Evolutionary conservation across 371 early-diverging fungal species (phyloP).

Genomic region (Rhizomucor pusillus): DNA sequence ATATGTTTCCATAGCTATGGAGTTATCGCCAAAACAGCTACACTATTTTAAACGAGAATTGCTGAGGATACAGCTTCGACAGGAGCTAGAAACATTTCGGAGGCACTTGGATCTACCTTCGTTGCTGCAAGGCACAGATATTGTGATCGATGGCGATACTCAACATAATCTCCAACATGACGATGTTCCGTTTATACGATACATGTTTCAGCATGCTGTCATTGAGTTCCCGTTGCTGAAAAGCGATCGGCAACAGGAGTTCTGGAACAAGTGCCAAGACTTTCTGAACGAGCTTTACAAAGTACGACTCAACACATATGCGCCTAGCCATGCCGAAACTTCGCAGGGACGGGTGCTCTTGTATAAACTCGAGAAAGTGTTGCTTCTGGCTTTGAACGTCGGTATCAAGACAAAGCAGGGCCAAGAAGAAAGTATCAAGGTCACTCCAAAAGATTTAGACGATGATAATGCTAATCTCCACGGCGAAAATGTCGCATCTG

Average conservation of each 20-base stretch:
- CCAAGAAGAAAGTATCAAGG: slow-evolving; percentile 34
- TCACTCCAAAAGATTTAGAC: slow-evolving; percentile 11
- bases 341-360: slow-evolving; percentile 34
- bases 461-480: neutral
- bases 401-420: slow-evolving; percentile 43
- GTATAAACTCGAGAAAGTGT: slow-evolving; percentile 34
- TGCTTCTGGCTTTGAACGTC: slow-evolving; percentile 32
- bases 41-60: slow-evolving; percentile 34
- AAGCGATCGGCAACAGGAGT: slow-evolving; percentile 22
- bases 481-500: neutral
- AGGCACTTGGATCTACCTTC: slow-evolving; percentile 11
- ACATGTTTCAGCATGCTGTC: slow-evolving; percentile 28
- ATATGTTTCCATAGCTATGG: slow-evolving; percentile 5
- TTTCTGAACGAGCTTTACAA: slow-evolving; percentile 37
- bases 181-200: slow-evolving; percentile 32
- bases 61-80: slow-evolving; percentile 21
- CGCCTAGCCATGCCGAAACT: slow-evolving; percentile 23
- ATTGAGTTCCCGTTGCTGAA: slow-evolving; percentile 40
- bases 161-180: neutral
- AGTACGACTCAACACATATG: slow-evolving; percentile 27
- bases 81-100: slow-evolving; percentile 15
- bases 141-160: no score
- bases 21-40: slow-evolving; percentile 20
- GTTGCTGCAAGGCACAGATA: slow-evolving; percentile 1
- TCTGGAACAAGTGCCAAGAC: slow-evolving; percentile 32